Evolutionary conservation across 176 grass and related monocot species (phyloP).

Genomic region (Stipa capillata): DNA sequence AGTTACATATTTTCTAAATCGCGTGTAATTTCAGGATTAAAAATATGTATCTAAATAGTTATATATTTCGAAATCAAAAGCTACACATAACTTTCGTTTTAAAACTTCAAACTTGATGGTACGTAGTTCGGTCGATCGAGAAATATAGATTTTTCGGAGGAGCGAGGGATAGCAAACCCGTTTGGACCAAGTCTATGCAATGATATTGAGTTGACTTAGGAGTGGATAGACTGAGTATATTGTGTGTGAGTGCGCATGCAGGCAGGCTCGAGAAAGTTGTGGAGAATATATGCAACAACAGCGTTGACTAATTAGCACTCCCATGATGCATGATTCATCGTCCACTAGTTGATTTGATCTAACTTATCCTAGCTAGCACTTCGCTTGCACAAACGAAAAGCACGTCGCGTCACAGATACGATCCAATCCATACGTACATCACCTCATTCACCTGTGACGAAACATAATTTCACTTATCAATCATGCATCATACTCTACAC

Average conservation of each 20-base stretch:
- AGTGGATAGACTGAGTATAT: neutral
- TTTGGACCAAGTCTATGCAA: neutral
- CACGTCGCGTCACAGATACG: neutral
- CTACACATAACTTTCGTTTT: too few species aligned
- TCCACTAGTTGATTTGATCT: neutral
- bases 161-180: too few species aligned
- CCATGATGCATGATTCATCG: neutral
- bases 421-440: neutral
- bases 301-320: neutral
- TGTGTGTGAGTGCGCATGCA: neutral
- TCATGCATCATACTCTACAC: too few species aligned
- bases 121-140: too few species aligned
- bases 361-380: neutral
- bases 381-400: neutral
- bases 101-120: too few species aligned
- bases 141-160: too few species aligned
- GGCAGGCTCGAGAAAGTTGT: neutral
- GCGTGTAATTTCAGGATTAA: too few species aligned
- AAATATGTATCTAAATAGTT: too few species aligned
- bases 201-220: neutral
- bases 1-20: too few species aligned
- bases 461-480: neutral
- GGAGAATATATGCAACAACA: neutral
- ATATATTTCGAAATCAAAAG: too few species aligned
- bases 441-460: neutral